Conservation (phyloP, 148 eudicot species). For the Chenopodium album region DNA sequence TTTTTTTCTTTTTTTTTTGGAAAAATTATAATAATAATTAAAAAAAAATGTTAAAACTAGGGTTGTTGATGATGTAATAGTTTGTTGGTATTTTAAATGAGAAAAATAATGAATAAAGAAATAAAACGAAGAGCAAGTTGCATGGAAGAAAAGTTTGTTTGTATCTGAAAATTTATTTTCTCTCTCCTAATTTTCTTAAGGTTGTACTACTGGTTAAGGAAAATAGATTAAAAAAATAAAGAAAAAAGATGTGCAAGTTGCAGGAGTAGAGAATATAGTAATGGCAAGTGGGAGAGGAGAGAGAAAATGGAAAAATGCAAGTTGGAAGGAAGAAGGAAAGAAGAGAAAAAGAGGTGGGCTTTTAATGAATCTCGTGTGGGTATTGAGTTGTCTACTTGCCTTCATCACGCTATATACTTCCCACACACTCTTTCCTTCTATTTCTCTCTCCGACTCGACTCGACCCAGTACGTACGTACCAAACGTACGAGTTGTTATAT, state of each 20-base stretch:
- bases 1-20: background rate
- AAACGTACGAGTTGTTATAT: too few relatives aligned
- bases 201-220: background rate
- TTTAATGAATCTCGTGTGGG: conserved; percentile 6
- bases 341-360: background rate
- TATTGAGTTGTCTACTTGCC: background rate
- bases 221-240: background rate
- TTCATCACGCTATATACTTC: conserved; percentile 11
- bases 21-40: too few relatives aligned
- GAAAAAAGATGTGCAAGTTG: background rate
- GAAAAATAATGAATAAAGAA: background rate
- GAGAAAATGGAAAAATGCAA: background rate
- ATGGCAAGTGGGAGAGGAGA: background rate
- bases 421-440: background rate
- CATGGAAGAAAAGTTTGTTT: background rate
- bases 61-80: conserved; percentile 8
- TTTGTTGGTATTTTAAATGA: background rate
- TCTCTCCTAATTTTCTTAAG: background rate
- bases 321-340: background rate
- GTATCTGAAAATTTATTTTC: background rate
- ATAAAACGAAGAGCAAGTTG: conserved; percentile 9
- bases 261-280: background rate
- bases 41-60: background rate
- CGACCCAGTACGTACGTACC: too few relatives aligned
- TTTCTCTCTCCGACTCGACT: background rate